Evolutionary conservation across 108 stramenopile genomes (phyloP), one percentile per base, ranked within the genome.

Genomic region (Nannochloropsis oceanica): DNA sequence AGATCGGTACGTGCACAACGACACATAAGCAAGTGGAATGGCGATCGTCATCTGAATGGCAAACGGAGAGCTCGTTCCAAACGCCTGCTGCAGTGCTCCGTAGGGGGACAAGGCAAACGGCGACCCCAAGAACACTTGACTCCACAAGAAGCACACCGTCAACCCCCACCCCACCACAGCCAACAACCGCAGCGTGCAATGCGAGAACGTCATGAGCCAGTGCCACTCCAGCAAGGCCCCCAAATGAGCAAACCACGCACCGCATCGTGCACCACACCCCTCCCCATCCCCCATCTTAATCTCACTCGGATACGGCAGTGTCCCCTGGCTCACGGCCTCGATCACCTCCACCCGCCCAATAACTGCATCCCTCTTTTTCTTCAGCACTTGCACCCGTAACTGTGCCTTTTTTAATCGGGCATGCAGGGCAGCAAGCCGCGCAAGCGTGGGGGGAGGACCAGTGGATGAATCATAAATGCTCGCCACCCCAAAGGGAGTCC

Each of bases 71-170:
- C 22, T 22, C 22, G 59, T 73, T 18, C 59, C 59, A 73, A 73
- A 73, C n/a, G 59, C 59, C n/a, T 73, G 59, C 59, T 73, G 59
- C 22, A 73, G 8, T 22, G 59, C 59, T 8, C 59, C 59, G 59
- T 73, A 73, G 2, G 59, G 59, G 2, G 59, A 73, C 59, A 73
- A n/a, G 7, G 59, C 59, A 73, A 89, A 26, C 27, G 91, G 86
- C 25, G 83, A 81, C 42, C 89, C 89, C 43, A 93, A 27, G 20
- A 92, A 91, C 34, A 93, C 93, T 89, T 94, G 93, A 81, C 92
- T 92, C 88, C 93, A 90, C 13, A 94, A 25, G 14, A 94, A 89
- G 25, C 92, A 82, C 5, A 85, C 83, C 20, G 92, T 92, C 43
- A 94, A 84, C 26, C 81, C 86, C 5, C 90, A 92, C 13, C 88